Conservation (phyloP, 805 yeast species). For the Saccharomycopsis amapae region DNA sequence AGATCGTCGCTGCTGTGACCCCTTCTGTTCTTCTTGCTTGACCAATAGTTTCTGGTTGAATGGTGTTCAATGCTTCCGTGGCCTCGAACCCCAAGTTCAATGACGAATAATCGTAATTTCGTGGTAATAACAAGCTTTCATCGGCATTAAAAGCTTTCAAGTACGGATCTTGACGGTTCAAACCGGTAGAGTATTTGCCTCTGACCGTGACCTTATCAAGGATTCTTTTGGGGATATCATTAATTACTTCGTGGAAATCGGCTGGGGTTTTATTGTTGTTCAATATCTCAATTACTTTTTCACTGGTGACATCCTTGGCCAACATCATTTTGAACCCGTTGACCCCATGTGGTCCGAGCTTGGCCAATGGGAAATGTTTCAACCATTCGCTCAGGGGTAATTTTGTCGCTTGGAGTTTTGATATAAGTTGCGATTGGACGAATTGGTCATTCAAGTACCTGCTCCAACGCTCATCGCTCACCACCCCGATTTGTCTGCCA, state of each 20-base stretch:
- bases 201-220: slow-evolving; percentile 63
- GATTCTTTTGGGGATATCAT: slow-evolving; percentile 39
- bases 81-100: slow-evolving; percentile 72
- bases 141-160: slow-evolving; percentile 77
- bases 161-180: slow-evolving; percentile 63
- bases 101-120: slow-evolving; percentile 50
- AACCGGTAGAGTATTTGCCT: slow-evolving; percentile 75
- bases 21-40: slow-evolving; percentile 95
- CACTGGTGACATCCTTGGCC: slow-evolving; percentile 5
- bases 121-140: slow-evolving; percentile 68
- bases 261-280: slow-evolving; percentile 22
- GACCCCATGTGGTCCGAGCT: slow-evolving; percentile 34
- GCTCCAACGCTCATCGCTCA: slow-evolving; percentile 50
- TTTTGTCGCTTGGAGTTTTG: slow-evolving; percentile 37
- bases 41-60: slow-evolving; percentile 85
- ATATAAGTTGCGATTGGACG: slow-evolving; percentile 38
- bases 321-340: slow-evolving; percentile 59
- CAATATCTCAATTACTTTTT: slow-evolving; percentile 2
- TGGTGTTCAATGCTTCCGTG: slow-evolving; percentile 55
- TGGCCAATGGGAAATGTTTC: slow-evolving; percentile 24
- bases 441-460: slow-evolving; percentile 38
- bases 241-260: slow-evolving; percentile 2
- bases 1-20: slow-evolving; percentile 86
- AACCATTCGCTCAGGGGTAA: slow-evolving; percentile 62
- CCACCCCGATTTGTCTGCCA: slow-evolving; percentile 63